These are phyloP conservation scores for Metschnikowia baotianmanensis DNA, from an alignment of 805 yeast species.

Conservation along the genomic window DNA sequence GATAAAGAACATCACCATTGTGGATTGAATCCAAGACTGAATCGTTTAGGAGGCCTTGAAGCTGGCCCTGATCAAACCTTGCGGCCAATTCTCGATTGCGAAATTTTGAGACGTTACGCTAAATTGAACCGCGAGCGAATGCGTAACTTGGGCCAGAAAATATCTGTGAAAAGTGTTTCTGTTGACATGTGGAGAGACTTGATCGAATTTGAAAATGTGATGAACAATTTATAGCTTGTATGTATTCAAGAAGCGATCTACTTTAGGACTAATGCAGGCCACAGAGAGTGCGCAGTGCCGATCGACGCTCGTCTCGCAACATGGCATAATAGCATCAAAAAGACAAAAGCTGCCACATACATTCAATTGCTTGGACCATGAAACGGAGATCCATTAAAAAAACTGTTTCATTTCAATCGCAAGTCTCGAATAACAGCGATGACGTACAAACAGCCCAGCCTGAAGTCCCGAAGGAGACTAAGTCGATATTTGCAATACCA, in stretches of 20 bases:
- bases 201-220: conserved; percentile 49
- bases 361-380: conserved; percentile 4
- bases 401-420: conserved; percentile 17
- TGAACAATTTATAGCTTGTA: conserved; percentile 24
- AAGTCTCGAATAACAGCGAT: conserved; percentile 4
- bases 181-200: conserved; percentile 69
- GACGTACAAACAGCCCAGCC: conserved; percentile 2
- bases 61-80: conserved; percentile 38
- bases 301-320: too few relatives aligned
- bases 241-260: neutral
- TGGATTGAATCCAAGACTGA: conserved; percentile 79
- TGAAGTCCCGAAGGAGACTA: conserved; percentile 9
- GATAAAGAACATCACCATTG: conserved; percentile 72
- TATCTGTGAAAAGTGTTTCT: conserved; percentile 52
- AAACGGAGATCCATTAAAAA: conserved; percentile 15
- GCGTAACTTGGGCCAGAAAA: conserved; percentile 51
- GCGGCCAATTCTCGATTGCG: conserved; percentile 66
- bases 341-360: too few relatives aligned
- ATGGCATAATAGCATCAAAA: too few relatives aligned
- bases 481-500: conserved; percentile 24
- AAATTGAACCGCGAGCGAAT: conserved; percentile 57
- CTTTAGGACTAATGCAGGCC: too few relatives aligned
- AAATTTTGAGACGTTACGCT: conserved; percentile 52
- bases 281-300: too few relatives aligned
- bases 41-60: conserved; percentile 47